phyloP scores from a whole-genome alignment of 2,329 filamentous ascomycete genomes.

The Anisogramma anomala region DNA sequence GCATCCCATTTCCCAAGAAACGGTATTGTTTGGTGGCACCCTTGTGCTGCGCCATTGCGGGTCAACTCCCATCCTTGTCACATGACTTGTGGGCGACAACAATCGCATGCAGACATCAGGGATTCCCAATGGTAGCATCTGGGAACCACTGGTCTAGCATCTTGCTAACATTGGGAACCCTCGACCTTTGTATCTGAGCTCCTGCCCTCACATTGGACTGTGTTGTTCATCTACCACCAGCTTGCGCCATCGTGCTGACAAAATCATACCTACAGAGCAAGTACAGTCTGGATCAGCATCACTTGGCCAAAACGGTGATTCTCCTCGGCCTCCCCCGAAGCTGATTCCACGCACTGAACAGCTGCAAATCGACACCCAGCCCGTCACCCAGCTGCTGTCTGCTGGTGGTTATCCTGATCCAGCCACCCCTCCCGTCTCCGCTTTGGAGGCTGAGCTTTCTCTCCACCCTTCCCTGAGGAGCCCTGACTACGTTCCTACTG shows the following conservation, averaged over 20 bases:
- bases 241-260: conserved; percentile 8
- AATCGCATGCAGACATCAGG: too few species aligned
- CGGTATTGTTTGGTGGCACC: conserved; percentile 1
- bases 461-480: conserved; percentile 38
- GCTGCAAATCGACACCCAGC: conserved; percentile 6
- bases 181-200: too few species aligned
- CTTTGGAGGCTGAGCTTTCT: conserved; percentile 31
- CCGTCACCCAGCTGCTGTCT: conserved; percentile 16
- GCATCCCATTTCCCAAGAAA: neutral
- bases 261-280: conserved; percentile 6
- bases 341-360: conserved; percentile 10
- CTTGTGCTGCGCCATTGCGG: too few species aligned
- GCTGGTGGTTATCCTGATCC: conserved; percentile 36
- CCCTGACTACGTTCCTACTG: conserved; percentile 18
- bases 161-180: too few species aligned
- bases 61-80: too few species aligned
- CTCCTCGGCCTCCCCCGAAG: conserved; percentile 9
- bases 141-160: too few species aligned
- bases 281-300: conserved; percentile 9
- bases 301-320: conserved; percentile 4
- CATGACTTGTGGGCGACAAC: too few species aligned
- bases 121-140: too few species aligned
- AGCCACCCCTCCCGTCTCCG: conserved; percentile 25
- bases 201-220: neutral
- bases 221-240: neutral